phyloP scores from a whole-genome alignment of 2,329 filamentous ascomycete species.

The Aspergillus costaricaensis region DNA sequence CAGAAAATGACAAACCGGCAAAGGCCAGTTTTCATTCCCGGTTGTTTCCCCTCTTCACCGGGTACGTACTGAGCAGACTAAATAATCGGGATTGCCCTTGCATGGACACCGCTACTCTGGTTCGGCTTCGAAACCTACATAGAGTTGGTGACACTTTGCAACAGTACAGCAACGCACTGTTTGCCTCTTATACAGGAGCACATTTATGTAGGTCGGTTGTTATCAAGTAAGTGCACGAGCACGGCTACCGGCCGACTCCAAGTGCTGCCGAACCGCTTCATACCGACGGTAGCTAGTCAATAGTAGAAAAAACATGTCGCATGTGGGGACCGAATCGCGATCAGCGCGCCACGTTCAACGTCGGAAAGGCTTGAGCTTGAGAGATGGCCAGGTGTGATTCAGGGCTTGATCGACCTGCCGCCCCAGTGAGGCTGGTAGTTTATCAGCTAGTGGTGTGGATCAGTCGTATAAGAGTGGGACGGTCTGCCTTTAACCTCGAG shows the following conservation, averaged over 20 bases:
- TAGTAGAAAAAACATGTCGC: not conserved
- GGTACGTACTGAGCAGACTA: slow-evolving; percentile 1
- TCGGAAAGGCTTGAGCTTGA: slow-evolving; percentile 1
- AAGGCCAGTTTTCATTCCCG: not conserved
- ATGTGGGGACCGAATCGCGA: slow-evolving; percentile 3
- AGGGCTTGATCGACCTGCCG: slow-evolving; percentile 6
- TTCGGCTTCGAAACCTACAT: not conserved
- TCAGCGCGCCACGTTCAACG: slow-evolving; percentile 18
- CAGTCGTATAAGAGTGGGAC: slow-evolving; percentile 5
- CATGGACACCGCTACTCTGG: slow-evolving; percentile 15
- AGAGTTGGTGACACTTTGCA: not conserved
- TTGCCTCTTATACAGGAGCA: not conserved
- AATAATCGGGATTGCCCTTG: slow-evolving; percentile 15
- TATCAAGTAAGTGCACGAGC: not conserved
- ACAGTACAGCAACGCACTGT: not conserved
- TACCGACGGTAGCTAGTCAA: not conserved
- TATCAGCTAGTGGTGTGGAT: not conserved
- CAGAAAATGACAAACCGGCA: not conserved
- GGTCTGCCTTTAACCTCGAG: not conserved
- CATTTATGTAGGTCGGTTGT: not conserved
- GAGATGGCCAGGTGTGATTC: not conserved
- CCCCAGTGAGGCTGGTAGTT: slow-evolving; percentile 10
- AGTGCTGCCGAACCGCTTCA: not conserved
- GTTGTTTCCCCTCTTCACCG: not conserved
- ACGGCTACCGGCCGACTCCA: not conserved